These are phyloP conservation scores for Fonsecaea multimorphosa DNA, from an alignment of 2,329 filamentous ascomycete genomes.

Conservation along the genomic window DNA sequence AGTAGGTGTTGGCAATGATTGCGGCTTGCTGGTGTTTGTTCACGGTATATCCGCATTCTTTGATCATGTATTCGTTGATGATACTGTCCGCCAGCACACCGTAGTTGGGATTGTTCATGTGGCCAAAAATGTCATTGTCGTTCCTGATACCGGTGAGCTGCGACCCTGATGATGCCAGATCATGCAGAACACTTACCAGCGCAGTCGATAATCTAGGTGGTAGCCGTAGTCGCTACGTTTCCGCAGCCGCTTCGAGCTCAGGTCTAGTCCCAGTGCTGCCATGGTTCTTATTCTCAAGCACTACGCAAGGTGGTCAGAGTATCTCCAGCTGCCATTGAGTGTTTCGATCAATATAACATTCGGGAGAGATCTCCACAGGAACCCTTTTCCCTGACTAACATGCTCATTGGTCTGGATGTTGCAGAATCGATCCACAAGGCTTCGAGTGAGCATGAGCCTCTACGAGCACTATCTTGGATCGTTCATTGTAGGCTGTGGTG, in stretches of 20 bases:
- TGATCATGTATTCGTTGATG: conserved; percentile 85
- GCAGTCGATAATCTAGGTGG: conserved; percentile 36
- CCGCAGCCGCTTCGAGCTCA: conserved; percentile 37
- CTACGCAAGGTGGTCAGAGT: neutral
- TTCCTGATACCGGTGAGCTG: conserved; percentile 60
- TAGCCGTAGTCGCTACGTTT: conserved; percentile 37
- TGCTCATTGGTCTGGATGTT: neutral
- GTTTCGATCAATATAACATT: neutral
- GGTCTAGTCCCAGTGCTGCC: conserved; percentile 27
- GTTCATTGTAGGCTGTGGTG: neutral
- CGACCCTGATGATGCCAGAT: neutral
- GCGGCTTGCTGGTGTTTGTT: conserved; percentile 74
- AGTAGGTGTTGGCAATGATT: conserved; percentile 83
- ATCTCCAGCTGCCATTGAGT: neutral
- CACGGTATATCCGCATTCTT: conserved; percentile 75
- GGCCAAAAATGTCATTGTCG: conserved; percentile 94
- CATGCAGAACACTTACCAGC: conserved; percentile 31
- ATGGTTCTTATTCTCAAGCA: neutral
- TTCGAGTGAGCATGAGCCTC: neutral
- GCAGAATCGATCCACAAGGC: neutral
- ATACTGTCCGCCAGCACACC: conserved; percentile 87
- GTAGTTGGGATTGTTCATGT: conserved; percentile 91
- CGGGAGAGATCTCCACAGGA: neutral
- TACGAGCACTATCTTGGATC: neutral
- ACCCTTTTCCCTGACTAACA: neutral